Percentiles rank a stretch among this genome's conserved stretches.
These are phyloP conservation scores for Dalechampia spathulata DNA, from an alignment of 441 rosid genomes.

Conservation along the genomic window DNA sequence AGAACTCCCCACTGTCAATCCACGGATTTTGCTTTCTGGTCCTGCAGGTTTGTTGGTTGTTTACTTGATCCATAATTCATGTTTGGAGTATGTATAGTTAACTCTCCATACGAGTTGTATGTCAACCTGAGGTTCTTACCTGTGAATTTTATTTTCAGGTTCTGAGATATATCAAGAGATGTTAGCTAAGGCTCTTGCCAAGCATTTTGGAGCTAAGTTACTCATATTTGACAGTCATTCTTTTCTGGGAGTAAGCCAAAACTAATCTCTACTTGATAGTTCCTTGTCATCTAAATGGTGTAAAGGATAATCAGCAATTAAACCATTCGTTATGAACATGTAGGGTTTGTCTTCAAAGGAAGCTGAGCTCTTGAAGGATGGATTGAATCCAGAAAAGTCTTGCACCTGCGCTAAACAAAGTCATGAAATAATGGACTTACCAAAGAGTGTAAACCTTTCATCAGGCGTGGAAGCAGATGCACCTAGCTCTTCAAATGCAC, in stretches of 20 bases:
- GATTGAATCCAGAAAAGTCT: conserved; percentile 45
- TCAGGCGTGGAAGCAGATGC: conserved; percentile 46
- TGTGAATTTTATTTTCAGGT: conserved; percentile 38
- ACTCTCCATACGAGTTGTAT: conserved; percentile 2
- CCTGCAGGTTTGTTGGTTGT: conserved; percentile 61
- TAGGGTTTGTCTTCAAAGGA: conserved; percentile 84
- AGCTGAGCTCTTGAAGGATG: conserved; percentile 68
- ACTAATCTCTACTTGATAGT: conserved; percentile 12
- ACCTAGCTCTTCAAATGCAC: conserved; percentile 41
- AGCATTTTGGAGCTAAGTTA: conserved; percentile 63
- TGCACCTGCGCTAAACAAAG: conserved; percentile 39
- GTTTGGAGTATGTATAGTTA: not conserved
- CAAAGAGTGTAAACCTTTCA: conserved; percentile 33
- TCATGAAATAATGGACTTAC: conserved; percentile 32
- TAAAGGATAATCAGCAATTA: conserved; percentile 14
- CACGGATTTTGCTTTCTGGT: conserved; percentile 88
- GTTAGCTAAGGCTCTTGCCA: conserved; percentile 88
- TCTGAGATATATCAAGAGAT: conserved; percentile 93
- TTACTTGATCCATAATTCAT: not conserved
- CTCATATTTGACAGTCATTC: conserved; percentile 71
- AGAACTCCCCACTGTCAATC: conserved; percentile 57
- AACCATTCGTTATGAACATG: conserved; percentile 22
- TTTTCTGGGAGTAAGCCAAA: conserved; percentile 69
- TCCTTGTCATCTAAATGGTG: conserved; percentile 1
- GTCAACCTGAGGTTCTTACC: conserved; percentile 4